These are phyloP conservation scores for Rhamnella rubrinervis DNA, from an alignment of 331 rosid species.

Conservation along the genomic window DNA sequence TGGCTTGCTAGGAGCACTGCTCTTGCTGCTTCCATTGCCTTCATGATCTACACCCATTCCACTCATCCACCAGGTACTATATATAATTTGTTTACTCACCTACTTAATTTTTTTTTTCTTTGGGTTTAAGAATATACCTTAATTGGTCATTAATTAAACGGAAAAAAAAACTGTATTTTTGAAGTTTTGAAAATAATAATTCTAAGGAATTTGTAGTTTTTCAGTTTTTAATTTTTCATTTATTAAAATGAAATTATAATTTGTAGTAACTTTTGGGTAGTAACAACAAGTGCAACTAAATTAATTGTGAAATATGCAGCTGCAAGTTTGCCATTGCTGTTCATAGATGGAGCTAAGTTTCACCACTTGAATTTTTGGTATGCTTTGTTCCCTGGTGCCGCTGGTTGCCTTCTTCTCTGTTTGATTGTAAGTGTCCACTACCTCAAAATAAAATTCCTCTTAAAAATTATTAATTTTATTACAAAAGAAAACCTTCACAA, in stretches of 20 bases:
- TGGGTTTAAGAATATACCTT: no score
- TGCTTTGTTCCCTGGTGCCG: slow-evolving; percentile 73
- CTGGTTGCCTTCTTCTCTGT: slow-evolving; percentile 72
- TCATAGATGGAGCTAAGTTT: slow-evolving; percentile 84
- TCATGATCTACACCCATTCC: slow-evolving; percentile 74
- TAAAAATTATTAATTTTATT: neutral
- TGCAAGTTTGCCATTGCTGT: slow-evolving; percentile 81
- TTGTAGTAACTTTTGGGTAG: neutral
- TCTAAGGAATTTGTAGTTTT: neutral
- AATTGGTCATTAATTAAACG: no score
- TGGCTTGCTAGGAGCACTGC: slow-evolving; percentile 74
- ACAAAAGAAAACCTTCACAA: neutral
- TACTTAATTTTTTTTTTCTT: neutral
- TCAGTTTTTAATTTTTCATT: no score
- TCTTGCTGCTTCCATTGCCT: slow-evolving; percentile 75
- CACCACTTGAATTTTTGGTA: slow-evolving; percentile 79
- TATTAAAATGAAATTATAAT: no score
- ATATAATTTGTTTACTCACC: neutral
- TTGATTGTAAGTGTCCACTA: slow-evolving; percentile 55
- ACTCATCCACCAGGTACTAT: slow-evolving; percentile 81
- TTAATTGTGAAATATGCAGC: slow-evolving; percentile 44
- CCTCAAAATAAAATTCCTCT: neutral
- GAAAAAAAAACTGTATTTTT: no score
- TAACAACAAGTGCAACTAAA: neutral
- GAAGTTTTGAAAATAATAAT: neutral